Evolutionary conservation across 352 stramenopile genomes (phyloP).

Genomic region (Phytophthora tentaculata): DNA sequence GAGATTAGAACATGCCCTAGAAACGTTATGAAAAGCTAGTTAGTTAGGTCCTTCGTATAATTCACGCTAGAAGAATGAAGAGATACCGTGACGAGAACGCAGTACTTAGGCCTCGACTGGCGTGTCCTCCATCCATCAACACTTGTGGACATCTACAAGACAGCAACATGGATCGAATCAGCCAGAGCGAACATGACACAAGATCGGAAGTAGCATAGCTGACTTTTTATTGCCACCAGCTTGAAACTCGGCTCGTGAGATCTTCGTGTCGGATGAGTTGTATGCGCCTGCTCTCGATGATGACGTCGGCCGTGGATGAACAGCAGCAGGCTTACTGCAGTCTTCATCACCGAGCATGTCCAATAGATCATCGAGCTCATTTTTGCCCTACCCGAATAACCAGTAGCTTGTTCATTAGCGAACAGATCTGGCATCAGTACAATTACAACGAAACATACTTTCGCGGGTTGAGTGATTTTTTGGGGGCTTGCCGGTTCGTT

Average conservation of each 20-base stretch:
- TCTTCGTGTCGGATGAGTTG: slow-evolving; percentile 23
- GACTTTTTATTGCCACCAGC: slow-evolving; percentile 68
- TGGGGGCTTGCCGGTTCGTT: slow-evolving; percentile 2
- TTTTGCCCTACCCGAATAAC: slow-evolving; percentile 36
- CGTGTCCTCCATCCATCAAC: slow-evolving; percentile 55
- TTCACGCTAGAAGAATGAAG: no score
- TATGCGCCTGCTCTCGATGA: slow-evolving; percentile 22
- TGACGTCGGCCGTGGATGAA: slow-evolving; percentile 40
- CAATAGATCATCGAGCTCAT: slow-evolving; percentile 78
- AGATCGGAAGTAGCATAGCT: slow-evolving; percentile 2
- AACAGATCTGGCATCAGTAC: background rate
- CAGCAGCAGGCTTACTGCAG: slow-evolving; percentile 30
- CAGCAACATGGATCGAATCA: background rate
- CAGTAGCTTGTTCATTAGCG: background rate
- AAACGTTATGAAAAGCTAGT: background rate
- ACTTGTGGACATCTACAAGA: slow-evolving; percentile 59
- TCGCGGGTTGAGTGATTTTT: slow-evolving; percentile 19
- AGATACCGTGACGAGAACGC: slow-evolving; percentile 50
- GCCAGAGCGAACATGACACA: background rate
- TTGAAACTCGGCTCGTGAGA: slow-evolving; percentile 39
- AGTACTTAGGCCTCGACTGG: slow-evolving; percentile 66
- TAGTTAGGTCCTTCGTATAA: no score
- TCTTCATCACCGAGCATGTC: slow-evolving; percentile 65
- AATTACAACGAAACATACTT: slow-evolving; percentile 12
- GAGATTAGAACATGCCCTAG: slow-evolving; percentile 70